Evolutionary conservation across 495 filamentous ascomycete species (phyloP).

Genomic region (Haplographium delicatum): DNA sequence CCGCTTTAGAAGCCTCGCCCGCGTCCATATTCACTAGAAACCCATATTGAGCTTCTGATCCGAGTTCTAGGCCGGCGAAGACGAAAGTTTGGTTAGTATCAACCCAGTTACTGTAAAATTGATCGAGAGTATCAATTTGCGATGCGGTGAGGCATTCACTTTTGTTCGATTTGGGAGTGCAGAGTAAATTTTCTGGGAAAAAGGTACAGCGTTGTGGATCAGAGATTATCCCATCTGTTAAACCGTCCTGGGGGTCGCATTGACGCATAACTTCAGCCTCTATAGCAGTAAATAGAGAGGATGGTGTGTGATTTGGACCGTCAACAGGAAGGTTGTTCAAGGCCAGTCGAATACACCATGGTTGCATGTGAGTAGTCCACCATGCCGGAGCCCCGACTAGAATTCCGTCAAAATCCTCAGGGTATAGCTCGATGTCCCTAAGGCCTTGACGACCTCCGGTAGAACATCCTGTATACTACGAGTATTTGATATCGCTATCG

Average conservation of each 20-base stretch:
- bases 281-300: slow-evolving; percentile 45
- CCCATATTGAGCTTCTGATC: slow-evolving; percentile 34
- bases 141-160: slow-evolving; percentile 47
- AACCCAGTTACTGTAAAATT: slow-evolving; percentile 51
- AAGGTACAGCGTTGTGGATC: slow-evolving; percentile 54
- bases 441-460: slow-evolving; percentile 55
- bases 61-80: slow-evolving; percentile 43
- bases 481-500: slow-evolving; percentile 32
- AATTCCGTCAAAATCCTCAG: slow-evolving; percentile 60
- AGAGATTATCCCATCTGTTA: slow-evolving; percentile 59
- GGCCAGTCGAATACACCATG: slow-evolving; percentile 37
- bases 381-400: slow-evolving; percentile 52
- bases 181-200: slow-evolving; percentile 46
- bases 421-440: slow-evolving; percentile 46
- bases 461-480: slow-evolving; percentile 54
- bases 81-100: slow-evolving; percentile 45
- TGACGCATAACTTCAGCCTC: slow-evolving; percentile 55
- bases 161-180: slow-evolving; percentile 29
- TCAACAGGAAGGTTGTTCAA: slow-evolving; percentile 35
- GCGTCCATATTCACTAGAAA: no score
- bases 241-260: slow-evolving; percentile 61
- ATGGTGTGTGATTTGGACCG: slow-evolving; percentile 45
- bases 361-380: slow-evolving; percentile 47
- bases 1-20: no score
- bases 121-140: slow-evolving; percentile 49